phyloP scores from a whole-genome alignment of 2,329 filamentous ascomycete genomes.

The Scedosporium minutisporum region DNA sequence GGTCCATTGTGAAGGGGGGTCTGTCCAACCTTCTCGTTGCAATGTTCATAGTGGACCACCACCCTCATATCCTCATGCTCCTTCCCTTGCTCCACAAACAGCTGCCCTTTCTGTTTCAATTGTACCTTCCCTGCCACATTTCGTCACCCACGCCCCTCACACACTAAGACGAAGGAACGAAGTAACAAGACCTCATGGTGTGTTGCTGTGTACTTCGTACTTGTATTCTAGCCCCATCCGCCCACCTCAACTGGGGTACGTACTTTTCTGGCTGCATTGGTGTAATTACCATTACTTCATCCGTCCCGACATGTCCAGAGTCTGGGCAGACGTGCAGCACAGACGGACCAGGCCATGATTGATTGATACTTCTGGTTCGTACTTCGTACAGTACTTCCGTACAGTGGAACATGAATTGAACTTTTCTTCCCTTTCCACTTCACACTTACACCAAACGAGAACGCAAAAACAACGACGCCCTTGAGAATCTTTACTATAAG shows the following conservation, averaged over 20 bases:
- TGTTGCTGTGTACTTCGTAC: too few relatives aligned
- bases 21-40: too few relatives aligned
- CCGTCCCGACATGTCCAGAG: background rate
- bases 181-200: too few relatives aligned
- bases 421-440: slow-evolving; percentile 2
- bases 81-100: too few relatives aligned
- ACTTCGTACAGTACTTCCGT: slow-evolving; percentile 6
- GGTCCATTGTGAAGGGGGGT: background rate
- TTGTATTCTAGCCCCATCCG: background rate
- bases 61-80: background rate
- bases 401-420: slow-evolving; percentile 3
- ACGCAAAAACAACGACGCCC: background rate
- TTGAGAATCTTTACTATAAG: background rate
- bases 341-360: background rate
- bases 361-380: background rate
- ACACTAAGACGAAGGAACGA: background rate
- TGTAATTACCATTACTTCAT: background rate
- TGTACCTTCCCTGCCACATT: background rate
- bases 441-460: slow-evolving; percentile 3
- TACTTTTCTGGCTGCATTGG: background rate
- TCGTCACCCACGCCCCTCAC: background rate
- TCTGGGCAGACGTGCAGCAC: background rate
- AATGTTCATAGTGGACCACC: background rate
- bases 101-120: background rate
- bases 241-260: background rate